Evolutionary conservation across 352 stramenopile genomes (phyloP).

Genomic region (Elongisporangium undulatum): DNA sequence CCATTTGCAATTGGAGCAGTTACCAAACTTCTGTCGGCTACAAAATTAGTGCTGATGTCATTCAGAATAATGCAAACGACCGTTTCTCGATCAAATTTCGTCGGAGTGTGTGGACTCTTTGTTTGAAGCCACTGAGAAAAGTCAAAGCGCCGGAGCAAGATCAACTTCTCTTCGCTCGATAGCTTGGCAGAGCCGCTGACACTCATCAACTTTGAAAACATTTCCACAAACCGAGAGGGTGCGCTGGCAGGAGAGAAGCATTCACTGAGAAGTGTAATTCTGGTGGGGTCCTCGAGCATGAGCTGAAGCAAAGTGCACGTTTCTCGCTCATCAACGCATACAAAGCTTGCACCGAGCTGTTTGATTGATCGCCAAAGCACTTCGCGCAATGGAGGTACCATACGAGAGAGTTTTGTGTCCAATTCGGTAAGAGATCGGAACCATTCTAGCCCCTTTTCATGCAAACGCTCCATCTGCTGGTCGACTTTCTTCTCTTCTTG

Average conservation of each 20-base stretch:
- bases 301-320: slow-evolving; percentile 77
- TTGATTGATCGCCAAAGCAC: slow-evolving; percentile 81
- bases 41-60: slow-evolving; percentile 56
- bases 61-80: slow-evolving; percentile 73
- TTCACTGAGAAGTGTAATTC: slow-evolving; percentile 75
- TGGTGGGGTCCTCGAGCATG: slow-evolving; percentile 80
- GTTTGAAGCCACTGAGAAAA: slow-evolving; percentile 68
- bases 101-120: slow-evolving; percentile 37
- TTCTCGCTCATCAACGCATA: slow-evolving; percentile 78
- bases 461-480: slow-evolving; percentile 39
- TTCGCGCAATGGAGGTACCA: slow-evolving; percentile 82
- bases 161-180: slow-evolving; percentile 65
- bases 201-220: slow-evolving; percentile 87
- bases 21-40: slow-evolving; percentile 33
- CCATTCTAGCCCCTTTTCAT: slow-evolving; percentile 80
- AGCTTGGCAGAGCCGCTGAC: slow-evolving; percentile 60
- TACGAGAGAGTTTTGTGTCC: slow-evolving; percentile 74
- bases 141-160: slow-evolving; percentile 71
- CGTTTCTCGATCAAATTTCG: slow-evolving; percentile 81
- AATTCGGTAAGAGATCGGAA: slow-evolving; percentile 75
- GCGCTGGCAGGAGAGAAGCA: slow-evolving; percentile 78
- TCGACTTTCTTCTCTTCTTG: slow-evolving; percentile 26
- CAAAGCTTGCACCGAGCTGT: slow-evolving; percentile 70
- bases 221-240: slow-evolving; percentile 75
- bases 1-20: slow-evolving; percentile 7